Evolutionary conservation across 495 filamentous ascomycete species (phyloP), one percentile per base, ranked within the genome.

Genomic region (Penicillium cataractarum): DNA sequence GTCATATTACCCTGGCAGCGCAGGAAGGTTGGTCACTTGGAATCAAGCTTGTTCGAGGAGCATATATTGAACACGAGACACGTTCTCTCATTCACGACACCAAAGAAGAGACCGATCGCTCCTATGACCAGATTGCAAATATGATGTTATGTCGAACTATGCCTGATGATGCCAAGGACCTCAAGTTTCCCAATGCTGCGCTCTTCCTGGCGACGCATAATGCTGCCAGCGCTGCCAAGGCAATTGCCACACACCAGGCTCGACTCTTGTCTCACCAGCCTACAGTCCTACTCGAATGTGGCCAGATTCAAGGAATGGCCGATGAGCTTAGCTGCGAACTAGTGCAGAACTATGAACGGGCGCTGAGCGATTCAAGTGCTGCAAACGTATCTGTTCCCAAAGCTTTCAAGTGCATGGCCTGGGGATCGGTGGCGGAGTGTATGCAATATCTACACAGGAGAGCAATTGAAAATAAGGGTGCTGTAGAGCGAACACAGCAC

Each of bases 291-390:
- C 64, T 74, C 13, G 75, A 77, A 32, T 77, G 74, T 57, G 75
- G 75, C 3, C 92, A 97, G 76, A 82, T 97, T 21, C 88, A 92
- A 78, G 71, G 75, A 0, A 78, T 77, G 75, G 75, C 75, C 5
- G 75, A 78, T 62, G 72, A 75, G 33, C 57, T 78, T 29, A 67
- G 74, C 44, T 76, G 74, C 55, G 64, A 74, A 32, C 51, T 76
- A 12, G 55, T 74, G 58, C 52, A 67, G 15, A 67, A 71, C 37
- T 69, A 70, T n/a, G 67, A 72, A 19, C 53, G 60, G 9, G 63
- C 67, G 26, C 27, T 66, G 48, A 55, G 56, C 33, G 35, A 61
- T 17, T 63, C 65, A 4, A 59, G 48, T 24, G 67, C 52, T 17
- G 51, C 42, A 0, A 68, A 64, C 15, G 29, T 66, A 19, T 63